Conservation (phyloP, 2,329 filamentous ascomycete species). For the Sclerotinia nivalis region DNA sequence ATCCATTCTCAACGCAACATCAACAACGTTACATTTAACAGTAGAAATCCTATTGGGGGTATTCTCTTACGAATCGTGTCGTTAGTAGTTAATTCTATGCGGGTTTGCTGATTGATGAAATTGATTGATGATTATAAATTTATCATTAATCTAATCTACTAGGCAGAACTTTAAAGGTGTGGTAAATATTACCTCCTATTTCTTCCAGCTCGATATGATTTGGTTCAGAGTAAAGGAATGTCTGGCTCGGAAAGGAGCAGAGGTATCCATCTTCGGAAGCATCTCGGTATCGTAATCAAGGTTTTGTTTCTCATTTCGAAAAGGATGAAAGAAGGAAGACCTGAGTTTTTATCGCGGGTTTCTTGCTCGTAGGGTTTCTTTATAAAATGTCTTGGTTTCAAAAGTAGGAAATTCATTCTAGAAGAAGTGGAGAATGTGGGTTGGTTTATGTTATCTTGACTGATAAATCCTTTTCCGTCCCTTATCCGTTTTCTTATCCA, state of each 20-base stretch:
- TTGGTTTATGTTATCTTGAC: neutral
- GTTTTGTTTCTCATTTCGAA: neutral
- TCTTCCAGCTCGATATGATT: constrained; percentile 5
- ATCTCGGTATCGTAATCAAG: constrained; percentile 7
- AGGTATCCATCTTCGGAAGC: neutral
- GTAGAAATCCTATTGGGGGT: neutral
- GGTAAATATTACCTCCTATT: neutral
- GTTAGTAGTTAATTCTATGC: no score
- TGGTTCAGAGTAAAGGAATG: no score
- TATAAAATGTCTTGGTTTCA: neutral
- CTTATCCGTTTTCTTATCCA: neutral
- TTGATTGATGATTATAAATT: neutral
- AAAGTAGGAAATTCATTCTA: neutral
- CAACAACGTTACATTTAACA: constrained; percentile 10
- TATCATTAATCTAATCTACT: neutral
- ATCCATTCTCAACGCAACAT: neutral
- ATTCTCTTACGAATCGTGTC: neutral
- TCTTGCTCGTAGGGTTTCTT: neutral
- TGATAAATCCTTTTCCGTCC: constrained; percentile 5
- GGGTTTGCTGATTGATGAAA: constrained; percentile 10
- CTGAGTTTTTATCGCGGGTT: constrained; percentile 18
- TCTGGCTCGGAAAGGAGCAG: no score
- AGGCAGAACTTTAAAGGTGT: constrained; percentile 7
- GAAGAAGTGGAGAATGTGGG: constrained; percentile 2
- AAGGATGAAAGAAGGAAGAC: neutral